Evolutionary conservation across 2,329 filamentous ascomycete species (phyloP), one percentile per base, ranked within the genome.

Genomic region (Sclerotinia glacialis): DNA sequence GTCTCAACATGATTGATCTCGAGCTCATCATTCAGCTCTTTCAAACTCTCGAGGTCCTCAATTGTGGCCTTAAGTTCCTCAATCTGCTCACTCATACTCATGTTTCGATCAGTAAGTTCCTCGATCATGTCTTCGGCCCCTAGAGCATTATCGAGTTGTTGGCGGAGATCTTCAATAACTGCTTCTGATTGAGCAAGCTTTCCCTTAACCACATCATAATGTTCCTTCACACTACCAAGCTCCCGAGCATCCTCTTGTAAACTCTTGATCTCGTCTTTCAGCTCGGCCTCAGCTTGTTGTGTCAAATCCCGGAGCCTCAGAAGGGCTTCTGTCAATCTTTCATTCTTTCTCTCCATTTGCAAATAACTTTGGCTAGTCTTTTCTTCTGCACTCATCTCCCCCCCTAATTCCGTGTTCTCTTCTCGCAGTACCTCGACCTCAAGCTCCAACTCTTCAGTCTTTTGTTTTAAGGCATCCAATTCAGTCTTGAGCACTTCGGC

Each of bases 51-150:
- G 14, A 98, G 83, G 71, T 98, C 94, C 69, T 93, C 89, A 68
- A 98, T 90, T 9, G 89, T 87, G 23, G 87, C 87, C 74, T 89
- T 89, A 62, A 97, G 84, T 75, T 97, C 89, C 69, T 92, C 89
- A 53, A 97, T 88, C 75, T 92, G 86, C 77, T 96, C 91, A 46
- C 89, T 87, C 76, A 96, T 88, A 70, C 84, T 85, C 81, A 95
- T 89, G 74, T 96, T 97, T 74, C 92, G 89, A 69, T 95, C 91
- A 0, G 91, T 92, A 49, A 99, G 83, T 70, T 96, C 90, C 77
- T 97, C 93, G 68, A 98, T 93, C 85, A 97, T 94, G 72, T 96
- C 91, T 76, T 98, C 95, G 16, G 92, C 91, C 6, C 91, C 91
- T 12, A 95, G 83, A 8, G 92, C 92, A 60, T 90, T 91, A 73